Evolutionary conservation across 2,329 filamentous ascomycete species (phyloP).

Genomic region (Sarocladium oryzae): DNA sequence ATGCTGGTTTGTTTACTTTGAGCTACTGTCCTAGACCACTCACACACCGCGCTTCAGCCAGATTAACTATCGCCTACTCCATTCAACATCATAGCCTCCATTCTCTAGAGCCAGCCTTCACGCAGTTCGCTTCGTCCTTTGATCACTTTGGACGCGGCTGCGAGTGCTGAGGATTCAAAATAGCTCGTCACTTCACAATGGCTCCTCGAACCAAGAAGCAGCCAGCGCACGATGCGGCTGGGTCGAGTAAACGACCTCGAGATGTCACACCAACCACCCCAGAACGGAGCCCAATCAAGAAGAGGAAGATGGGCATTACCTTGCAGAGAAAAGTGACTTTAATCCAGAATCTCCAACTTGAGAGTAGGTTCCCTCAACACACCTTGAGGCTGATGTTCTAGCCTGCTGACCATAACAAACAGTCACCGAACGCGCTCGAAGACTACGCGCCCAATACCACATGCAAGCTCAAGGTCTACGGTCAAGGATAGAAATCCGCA

Average conservation of each 20-base stretch:
- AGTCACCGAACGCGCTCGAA: conserved; percentile 85
- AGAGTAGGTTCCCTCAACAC: conserved; percentile 51
- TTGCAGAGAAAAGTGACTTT: conserved; percentile 75
- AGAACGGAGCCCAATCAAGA: conserved; percentile 55
- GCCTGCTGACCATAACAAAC: conserved; percentile 9
- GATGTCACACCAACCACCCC: conserved; percentile 31
- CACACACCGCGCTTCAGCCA: conserved; percentile 11
- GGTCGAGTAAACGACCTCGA: conserved; percentile 14
- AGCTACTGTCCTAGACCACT: conserved; percentile 14
- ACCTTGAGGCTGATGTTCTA: neutral
- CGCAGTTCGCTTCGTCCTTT: conserved; percentile 2
- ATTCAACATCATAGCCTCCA: conserved; percentile 1
- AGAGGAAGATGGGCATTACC: conserved; percentile 54
- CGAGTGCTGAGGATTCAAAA: conserved; percentile 11
- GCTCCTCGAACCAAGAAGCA: conserved; percentile 35
- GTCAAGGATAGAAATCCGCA: conserved; percentile 82
- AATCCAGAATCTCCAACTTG: conserved; percentile 83
- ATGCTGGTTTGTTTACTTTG: conserved; percentile 34
- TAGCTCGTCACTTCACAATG: conserved; percentile 34
- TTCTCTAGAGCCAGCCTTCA: neutral
- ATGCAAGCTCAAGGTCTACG: conserved; percentile 80
- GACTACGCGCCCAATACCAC: conserved; percentile 81
- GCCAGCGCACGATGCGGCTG: conserved; percentile 12
- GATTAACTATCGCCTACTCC: neutral
- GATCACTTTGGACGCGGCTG: neutral